A percentile compares a stretch with the other conserved stretches of the same genome.
phyloP scores from a whole-genome alignment of 352 stramenopile genomes.

The Globisporangium abappressorium region DNA sequence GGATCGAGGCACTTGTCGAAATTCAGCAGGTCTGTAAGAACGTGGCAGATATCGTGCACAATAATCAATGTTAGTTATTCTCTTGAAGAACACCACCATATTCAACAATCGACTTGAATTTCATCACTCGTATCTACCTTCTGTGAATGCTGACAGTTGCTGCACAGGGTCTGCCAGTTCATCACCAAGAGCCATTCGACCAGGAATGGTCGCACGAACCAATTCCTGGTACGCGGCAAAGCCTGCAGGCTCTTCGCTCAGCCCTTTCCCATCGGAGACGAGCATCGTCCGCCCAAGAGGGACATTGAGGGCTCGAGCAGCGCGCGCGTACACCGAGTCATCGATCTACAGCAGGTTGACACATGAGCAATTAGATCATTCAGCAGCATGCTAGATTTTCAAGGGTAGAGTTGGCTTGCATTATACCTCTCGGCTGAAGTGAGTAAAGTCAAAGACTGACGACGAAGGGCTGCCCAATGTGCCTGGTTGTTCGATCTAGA shows the following conservation, averaged over 20 bases:
- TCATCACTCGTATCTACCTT: neutral
- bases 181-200: neutral
- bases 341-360: conserved; percentile 9
- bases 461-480: neutral
- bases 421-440: conserved; percentile 5
- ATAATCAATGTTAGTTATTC: neutral
- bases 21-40: conserved; percentile 30
- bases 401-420: neutral
- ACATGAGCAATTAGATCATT: neutral
- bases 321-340: conserved; percentile 17
- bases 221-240: neutral
- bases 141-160: neutral
- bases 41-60: neutral
- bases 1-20: conserved; percentile 37
- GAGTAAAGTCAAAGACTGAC: conserved; percentile 7
- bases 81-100: neutral
- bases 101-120: neutral
- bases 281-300: conserved; percentile 28
- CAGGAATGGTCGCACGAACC: neutral
- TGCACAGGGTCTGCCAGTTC: neutral
- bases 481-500: neutral
- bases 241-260: neutral
- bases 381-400: too few relatives aligned
- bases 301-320: conserved; percentile 21
- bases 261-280: conserved; percentile 17